phyloP scores from a whole-genome alignment of 352 stramenopile species.

The Phytopythium vexans region DNA sequence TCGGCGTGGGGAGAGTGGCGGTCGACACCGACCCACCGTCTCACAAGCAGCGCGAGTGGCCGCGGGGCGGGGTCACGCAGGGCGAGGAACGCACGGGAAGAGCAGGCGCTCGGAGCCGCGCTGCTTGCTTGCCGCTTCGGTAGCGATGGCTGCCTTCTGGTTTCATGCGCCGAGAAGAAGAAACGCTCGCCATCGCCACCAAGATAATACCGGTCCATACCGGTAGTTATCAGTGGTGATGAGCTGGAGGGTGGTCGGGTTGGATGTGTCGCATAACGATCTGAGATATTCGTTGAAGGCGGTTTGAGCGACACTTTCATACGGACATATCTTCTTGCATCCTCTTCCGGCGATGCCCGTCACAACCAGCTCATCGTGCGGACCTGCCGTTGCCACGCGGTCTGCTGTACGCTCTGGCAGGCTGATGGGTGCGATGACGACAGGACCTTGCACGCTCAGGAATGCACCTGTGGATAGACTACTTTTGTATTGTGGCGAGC shows the following conservation, averaged over 20 bases:
- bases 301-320: not conserved
- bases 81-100: not conserved
- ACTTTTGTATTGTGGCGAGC: too few species aligned
- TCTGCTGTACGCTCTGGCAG: too few species aligned
- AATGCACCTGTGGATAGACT: too few species aligned
- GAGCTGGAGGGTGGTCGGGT: not conserved
- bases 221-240: conserved; percentile 6
- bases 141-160: not conserved
- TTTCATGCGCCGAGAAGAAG: conserved; percentile 2
- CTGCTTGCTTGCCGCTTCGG: not conserved
- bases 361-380: not conserved
- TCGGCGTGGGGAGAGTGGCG: too few species aligned
- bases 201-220: conserved; percentile 4
- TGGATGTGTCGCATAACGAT: not conserved
- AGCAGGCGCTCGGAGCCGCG: not conserved
- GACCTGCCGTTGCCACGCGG: too few species aligned
- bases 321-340: not conserved
- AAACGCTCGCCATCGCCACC: conserved; percentile 3
- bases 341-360: too few species aligned
- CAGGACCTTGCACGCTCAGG: too few species aligned
- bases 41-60: not conserved
- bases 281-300: not conserved
- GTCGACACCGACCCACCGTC: too few species aligned
- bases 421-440: too few species aligned
- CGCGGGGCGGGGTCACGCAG: not conserved